phyloP scores from a whole-genome alignment of 2,329 filamentous ascomycete genomes.

The Colletotrichum australisinense region DNA sequence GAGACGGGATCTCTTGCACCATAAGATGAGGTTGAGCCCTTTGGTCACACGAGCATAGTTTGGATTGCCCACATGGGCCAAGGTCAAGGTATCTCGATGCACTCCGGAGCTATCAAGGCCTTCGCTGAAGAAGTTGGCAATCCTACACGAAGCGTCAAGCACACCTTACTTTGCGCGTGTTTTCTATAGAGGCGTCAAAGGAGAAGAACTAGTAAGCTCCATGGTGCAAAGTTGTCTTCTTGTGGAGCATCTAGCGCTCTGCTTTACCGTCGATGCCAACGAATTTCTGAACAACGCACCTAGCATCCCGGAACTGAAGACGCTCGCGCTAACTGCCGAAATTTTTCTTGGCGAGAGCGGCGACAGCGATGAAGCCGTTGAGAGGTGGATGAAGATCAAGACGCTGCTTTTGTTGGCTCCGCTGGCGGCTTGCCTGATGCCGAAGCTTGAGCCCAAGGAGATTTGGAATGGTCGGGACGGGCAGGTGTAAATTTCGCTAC shows the following conservation, averaged over 20 bases:
- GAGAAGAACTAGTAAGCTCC: neutral
- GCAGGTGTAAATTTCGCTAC: neutral
- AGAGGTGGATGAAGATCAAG: neutral
- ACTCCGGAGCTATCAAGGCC: no score
- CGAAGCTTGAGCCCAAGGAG: neutral
- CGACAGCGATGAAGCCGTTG: neutral
- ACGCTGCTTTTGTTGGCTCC: neutral
- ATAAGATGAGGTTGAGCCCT: neutral
- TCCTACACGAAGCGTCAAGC: neutral
- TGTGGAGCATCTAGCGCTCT: neutral
- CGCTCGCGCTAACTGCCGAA: neutral
- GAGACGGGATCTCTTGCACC: neutral
- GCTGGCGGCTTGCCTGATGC: neutral
- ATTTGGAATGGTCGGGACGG: neutral
- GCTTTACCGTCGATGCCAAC: slow-evolving; percentile 2
- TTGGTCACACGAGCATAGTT: neutral
- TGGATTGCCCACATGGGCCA: neutral
- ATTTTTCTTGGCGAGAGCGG: rapidly evolving
- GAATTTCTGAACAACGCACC: neutral
- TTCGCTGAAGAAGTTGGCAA: neutral
- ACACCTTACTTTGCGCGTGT: neutral
- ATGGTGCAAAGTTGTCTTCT: neutral
- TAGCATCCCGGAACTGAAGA: neutral
- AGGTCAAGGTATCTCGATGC: neutral
- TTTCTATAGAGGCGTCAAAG: neutral